A percentile compares a stretch with the other conserved stretches of the same genome.
phyloP scores from a whole-genome alignment of 495 filamentous ascomycete genomes.

The Monascus purpureus region DNA sequence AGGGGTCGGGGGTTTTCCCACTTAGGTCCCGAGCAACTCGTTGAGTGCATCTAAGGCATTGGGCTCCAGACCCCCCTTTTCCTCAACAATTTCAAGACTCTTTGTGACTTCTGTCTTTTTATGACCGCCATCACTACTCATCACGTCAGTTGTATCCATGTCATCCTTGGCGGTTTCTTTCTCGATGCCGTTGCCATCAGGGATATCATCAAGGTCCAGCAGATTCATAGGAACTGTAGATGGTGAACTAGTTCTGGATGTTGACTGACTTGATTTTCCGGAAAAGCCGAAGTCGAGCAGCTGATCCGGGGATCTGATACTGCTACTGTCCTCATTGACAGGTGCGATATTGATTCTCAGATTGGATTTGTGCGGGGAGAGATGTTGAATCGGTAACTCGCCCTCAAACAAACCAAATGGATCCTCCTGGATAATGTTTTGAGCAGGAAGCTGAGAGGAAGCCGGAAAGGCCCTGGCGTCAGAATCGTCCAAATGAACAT shows the following conservation, averaged over 20 bases:
- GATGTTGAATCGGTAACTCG: not conserved
- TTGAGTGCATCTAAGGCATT: slow-evolving; percentile 14
- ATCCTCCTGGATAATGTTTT: not conserved
- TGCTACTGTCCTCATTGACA: not conserved
- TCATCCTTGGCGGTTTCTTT: too few species aligned
- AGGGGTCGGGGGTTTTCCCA: too few species aligned
- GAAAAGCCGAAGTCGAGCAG: too few species aligned
- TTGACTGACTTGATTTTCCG: too few species aligned
- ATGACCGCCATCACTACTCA: too few species aligned
- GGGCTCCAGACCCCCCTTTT: slow-evolving; percentile 13
- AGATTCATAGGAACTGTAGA: too few species aligned
- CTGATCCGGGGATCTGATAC: too few species aligned
- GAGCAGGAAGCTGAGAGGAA: not conserved
- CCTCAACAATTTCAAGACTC: slow-evolving; percentile 14
- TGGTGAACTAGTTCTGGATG: too few species aligned
- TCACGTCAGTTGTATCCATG: too few species aligned
- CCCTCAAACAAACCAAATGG: slow-evolving; percentile 6
- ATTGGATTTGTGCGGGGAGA: not conserved
- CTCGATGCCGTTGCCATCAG: too few species aligned
- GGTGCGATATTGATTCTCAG: not conserved
- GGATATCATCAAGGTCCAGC: too few species aligned
- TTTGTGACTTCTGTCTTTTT: slow-evolving; percentile 1
- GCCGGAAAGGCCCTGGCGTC: not conserved
- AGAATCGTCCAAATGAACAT: not conserved
- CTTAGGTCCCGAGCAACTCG: slow-evolving; percentile 7